phyloP scores from a whole-genome alignment of 805 yeast genomes.

The Lipomyces spencermartinsiae region DNA sequence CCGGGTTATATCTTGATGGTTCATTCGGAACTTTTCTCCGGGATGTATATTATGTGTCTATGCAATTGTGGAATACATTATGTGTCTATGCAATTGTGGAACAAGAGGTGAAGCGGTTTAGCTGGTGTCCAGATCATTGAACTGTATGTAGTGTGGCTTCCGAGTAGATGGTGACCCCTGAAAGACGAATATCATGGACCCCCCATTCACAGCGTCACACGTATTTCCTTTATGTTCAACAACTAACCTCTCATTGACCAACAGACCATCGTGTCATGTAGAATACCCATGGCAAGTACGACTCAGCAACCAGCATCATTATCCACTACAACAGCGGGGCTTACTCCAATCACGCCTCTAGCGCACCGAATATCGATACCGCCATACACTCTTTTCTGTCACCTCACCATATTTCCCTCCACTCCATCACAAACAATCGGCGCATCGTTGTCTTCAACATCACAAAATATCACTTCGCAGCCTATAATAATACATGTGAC shows the following conservation, averaged over 20 bases:
- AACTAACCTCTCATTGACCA: neutral
- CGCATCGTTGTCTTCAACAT: neutral
- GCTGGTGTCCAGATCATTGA: too few relatives aligned
- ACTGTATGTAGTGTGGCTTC: too few relatives aligned
- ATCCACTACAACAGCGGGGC: neutral
- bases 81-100: neutral
- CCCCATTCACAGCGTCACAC: neutral
- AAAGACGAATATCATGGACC: neutral
- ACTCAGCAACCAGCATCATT: neutral
- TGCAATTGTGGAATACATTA: neutral
- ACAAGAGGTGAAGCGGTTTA: neutral
- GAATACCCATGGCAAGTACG: neutral
- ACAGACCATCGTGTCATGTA: neutral
- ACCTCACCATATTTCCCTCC: conserved; percentile 26
- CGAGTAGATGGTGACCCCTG: neutral
- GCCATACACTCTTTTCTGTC: conserved; percentile 28
- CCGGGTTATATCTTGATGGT: neutral
- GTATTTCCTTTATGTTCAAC: too few relatives aligned
- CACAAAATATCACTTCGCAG: conserved; percentile 6
- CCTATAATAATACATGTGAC: conserved; percentile 26
- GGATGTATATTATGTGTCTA: neutral
- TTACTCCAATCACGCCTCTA: conserved; percentile 9
- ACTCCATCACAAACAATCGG: neutral
- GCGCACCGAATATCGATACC: conserved; percentile 14
- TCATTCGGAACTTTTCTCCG: neutral